Conservation (phyloP, 1,139 yeast species). For the Pichia sp. region DNA sequence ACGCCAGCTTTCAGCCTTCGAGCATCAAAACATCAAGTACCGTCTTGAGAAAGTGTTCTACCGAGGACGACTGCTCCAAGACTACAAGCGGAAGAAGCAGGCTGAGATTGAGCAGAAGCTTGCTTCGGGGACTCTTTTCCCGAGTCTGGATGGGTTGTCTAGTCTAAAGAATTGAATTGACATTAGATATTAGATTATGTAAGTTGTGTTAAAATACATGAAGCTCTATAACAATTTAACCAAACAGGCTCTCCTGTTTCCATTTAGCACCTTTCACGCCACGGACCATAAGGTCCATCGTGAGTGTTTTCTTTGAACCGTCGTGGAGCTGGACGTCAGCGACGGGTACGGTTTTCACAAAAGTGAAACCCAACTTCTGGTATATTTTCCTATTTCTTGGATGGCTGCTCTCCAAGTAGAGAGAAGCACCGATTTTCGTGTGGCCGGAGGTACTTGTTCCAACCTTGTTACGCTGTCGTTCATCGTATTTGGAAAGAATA, state of each 20-base stretch:
- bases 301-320: constrained; percentile 31
- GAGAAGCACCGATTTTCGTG: constrained; percentile 29
- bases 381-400: constrained; percentile 48
- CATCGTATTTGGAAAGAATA: constrained; percentile 31
- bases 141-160: constrained; percentile 18
- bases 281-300: constrained; percentile 42
- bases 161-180: constrained; percentile 4
- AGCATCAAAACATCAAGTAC: constrained; percentile 24
- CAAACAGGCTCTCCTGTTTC: constrained; percentile 19
- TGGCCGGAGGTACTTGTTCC: constrained; percentile 5
- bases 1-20: constrained; percentile 12
- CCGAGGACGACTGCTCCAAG: constrained; percentile 27
- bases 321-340: constrained; percentile 32
- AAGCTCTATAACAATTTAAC: neutral
- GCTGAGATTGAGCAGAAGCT: constrained; percentile 22
- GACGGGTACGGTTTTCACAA: constrained; percentile 43
- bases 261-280: constrained; percentile 33
- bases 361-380: constrained; percentile 45
- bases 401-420: constrained; percentile 50
- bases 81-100: constrained; percentile 23
- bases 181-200: neutral
- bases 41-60: constrained; percentile 29
- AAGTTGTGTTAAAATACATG: neutral
- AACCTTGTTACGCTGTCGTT: constrained; percentile 23
- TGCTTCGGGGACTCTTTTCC: constrained; percentile 28